These are phyloP conservation scores for Cyclotella cryptica DNA, from an alignment of 108 stramenopile species.

Conservation along the genomic window DNA sequence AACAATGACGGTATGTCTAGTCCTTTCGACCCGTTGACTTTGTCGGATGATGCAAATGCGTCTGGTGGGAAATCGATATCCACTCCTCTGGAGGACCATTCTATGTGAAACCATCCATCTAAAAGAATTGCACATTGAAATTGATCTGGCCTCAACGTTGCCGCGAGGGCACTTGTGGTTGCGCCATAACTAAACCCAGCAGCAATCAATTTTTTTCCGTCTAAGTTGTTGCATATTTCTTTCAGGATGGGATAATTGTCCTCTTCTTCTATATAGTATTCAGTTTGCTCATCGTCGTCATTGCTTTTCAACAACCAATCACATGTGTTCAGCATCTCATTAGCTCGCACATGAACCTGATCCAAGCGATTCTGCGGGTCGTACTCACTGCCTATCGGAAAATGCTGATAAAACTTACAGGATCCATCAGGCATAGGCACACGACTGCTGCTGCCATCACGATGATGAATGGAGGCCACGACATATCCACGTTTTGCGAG, in stretches of 20 bases:
- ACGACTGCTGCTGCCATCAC: slow-evolving; percentile 62
- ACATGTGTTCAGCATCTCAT: slow-evolving; percentile 44
- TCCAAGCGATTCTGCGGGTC: slow-evolving; percentile 52
- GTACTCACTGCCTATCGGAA: slow-evolving; percentile 48
- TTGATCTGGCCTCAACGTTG: slow-evolving; percentile 31
- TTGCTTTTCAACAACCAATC: slow-evolving; percentile 35
- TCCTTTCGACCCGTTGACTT: not conserved
- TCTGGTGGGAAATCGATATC: slow-evolving; percentile 64
- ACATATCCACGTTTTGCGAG: slow-evolving; percentile 65
- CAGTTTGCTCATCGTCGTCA: not conserved
- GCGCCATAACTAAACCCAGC: slow-evolving; percentile 68
- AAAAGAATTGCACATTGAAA: slow-evolving; percentile 58
- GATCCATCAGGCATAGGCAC: slow-evolving; percentile 51
- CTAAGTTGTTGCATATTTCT: slow-evolving; percentile 32
- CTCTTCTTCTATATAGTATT: not conserved
- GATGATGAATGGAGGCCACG: slow-evolving; percentile 62
- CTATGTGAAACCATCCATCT: slow-evolving; percentile 69
- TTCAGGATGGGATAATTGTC: slow-evolving; percentile 26
- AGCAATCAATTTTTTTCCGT: slow-evolving; percentile 42
- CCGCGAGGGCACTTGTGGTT: slow-evolving; percentile 51
- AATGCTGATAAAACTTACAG: slow-evolving; percentile 52
- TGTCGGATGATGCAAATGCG: slow-evolving; percentile 37
- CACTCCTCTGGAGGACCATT: slow-evolving; percentile 37
- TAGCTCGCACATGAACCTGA: slow-evolving; percentile 50
- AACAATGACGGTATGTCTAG: slow-evolving; percentile 57